A percentile compares a stretch with the other conserved stretches of the same genome.
Evolutionary conservation across 2,329 filamentous ascomycete species (phyloP).

Genomic region (Fusarium sp.): DNA sequence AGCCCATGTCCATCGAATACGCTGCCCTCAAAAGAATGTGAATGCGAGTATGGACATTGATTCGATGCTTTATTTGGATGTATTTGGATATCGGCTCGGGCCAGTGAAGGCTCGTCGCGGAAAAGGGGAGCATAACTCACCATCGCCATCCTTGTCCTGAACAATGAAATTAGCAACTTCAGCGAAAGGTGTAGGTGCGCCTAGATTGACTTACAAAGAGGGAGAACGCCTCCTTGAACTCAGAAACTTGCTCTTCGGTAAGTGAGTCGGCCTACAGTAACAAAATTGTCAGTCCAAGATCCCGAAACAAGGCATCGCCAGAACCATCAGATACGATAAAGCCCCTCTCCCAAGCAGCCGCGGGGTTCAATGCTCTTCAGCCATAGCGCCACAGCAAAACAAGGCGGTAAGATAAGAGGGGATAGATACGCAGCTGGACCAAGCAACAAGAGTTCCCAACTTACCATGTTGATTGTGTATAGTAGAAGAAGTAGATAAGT

Average conservation of each 20-base stretch:
- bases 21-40: slow-evolving; percentile 10
- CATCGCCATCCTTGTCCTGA: slow-evolving; percentile 91
- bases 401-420: slow-evolving; percentile 12
- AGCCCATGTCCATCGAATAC: slow-evolving; percentile 25
- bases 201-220: slow-evolving; percentile 83
- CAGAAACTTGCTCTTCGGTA: slow-evolving; percentile 99
- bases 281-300: slow-evolving; percentile 41
- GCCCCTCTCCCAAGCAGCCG: slow-evolving; percentile 45
- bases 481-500: slow-evolving; percentile 32
- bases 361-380: slow-evolving; percentile 42
- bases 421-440: slow-evolving; percentile 5
- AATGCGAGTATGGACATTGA: background rate
- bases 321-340: slow-evolving; percentile 35
- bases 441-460: slow-evolving; percentile 20
- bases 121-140: slow-evolving; percentile 65
- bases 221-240: slow-evolving; percentile 99
- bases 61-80: slow-evolving; percentile 16
- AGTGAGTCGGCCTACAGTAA: slow-evolving; percentile 87
- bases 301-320: slow-evolving; percentile 29
- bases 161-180: slow-evolving; percentile 42
- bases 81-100: slow-evolving; percentile 20
- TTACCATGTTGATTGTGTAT: slow-evolving; percentile 47
- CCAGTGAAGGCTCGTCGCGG: slow-evolving; percentile 20
- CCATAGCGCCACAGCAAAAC: slow-evolving; percentile 20
- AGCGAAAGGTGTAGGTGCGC: background rate